Percentiles rank a stretch among this genome's conserved stretches.
Conservation (phyloP, 495 filamentous ascomycete species). For the Penicillium paradoxum region DNA sequence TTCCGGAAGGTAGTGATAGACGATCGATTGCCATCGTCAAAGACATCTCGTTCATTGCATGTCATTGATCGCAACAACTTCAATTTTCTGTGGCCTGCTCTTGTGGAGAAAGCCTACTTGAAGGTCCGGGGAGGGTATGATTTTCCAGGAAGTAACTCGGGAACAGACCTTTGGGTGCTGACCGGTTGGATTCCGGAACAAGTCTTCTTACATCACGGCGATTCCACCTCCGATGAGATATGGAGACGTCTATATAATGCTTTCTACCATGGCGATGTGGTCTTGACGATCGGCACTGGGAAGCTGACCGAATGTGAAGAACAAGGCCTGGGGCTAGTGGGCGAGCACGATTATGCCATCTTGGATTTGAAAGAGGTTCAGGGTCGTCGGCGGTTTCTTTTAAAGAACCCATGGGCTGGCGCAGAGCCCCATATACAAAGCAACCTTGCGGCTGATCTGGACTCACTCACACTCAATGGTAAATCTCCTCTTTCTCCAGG, state of each 20-base stretch:
- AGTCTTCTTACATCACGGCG: slow-evolving; percentile 79
- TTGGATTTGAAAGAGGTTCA: slow-evolving; percentile 68
- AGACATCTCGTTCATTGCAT: slow-evolving; percentile 64
- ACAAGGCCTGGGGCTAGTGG: slow-evolving; percentile 70
- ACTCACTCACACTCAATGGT: slow-evolving; percentile 1
- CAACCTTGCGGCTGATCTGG: slow-evolving; percentile 6
- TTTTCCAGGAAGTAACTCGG: slow-evolving; percentile 97
- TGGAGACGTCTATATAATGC: slow-evolving; percentile 75
- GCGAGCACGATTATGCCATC: slow-evolving; percentile 92
- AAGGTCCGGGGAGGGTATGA: slow-evolving; percentile 96
- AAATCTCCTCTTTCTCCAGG: slow-evolving; percentile 49
- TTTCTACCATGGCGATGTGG: slow-evolving; percentile 73
- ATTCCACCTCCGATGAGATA: slow-evolving; percentile 64
- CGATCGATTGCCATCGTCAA: slow-evolving; percentile 82
- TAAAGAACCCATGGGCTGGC: slow-evolving; percentile 96
- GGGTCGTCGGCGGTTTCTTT: slow-evolving; percentile 60
- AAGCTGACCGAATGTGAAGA: slow-evolving; percentile 69
- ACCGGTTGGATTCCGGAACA: slow-evolving; percentile 98
- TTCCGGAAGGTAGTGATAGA: slow-evolving; percentile 85
- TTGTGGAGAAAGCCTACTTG: slow-evolving; percentile 96
- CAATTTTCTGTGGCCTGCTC: slow-evolving; percentile 77
- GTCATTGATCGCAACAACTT: slow-evolving; percentile 85
- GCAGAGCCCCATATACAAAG: slow-evolving; percentile 38
- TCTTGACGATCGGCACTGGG: slow-evolving; percentile 88
- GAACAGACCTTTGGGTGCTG: slow-evolving; percentile 83